Conservation (phyloP, 192 early-diverging fungal species). For the Umbelopsis sp. region DNA sequence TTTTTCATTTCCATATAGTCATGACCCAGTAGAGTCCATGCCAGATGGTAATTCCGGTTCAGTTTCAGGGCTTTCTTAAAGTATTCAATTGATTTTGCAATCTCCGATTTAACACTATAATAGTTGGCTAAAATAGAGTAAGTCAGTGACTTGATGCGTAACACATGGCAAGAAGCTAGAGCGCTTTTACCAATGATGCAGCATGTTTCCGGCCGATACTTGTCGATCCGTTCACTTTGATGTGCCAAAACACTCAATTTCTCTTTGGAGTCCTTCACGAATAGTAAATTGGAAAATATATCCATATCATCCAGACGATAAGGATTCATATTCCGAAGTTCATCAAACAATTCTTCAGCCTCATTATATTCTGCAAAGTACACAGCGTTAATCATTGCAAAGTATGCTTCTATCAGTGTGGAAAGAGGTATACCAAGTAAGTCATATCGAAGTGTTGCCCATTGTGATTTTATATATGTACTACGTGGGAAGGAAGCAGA, state of each 20-base stretch:
- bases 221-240: conserved; percentile 67
- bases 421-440: conserved; percentile 29
- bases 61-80: conserved; percentile 86
- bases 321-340: conserved; percentile 71
- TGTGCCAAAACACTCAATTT: conserved; percentile 82
- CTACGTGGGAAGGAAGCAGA: conserved; percentile 59
- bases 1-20: conserved; percentile 94
- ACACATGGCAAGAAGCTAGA: not conserved
- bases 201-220: conserved; percentile 88
- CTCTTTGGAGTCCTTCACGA: conserved; percentile 67
- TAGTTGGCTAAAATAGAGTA: conserved; percentile 71
- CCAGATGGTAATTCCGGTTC: conserved; percentile 70
- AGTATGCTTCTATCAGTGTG: not conserved
- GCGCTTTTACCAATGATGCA: conserved; percentile 58
- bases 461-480: conserved; percentile 63
- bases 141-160: not conserved
- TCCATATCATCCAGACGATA: conserved; percentile 81
- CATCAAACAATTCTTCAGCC: conserved; percentile 69
- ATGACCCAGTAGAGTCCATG: conserved; percentile 95
- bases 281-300: conserved; percentile 86
- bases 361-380: conserved; percentile 66
- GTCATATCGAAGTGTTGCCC: conserved; percentile 65
- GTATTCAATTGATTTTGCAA: conserved; percentile 82
- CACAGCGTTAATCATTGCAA: not conserved
- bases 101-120: conserved; percentile 78